These are phyloP conservation scores for Pleurozium schreberi DNA, from an alignment of 225 moss, liverwort and hornwort species.

Conservation along the genomic window DNA sequence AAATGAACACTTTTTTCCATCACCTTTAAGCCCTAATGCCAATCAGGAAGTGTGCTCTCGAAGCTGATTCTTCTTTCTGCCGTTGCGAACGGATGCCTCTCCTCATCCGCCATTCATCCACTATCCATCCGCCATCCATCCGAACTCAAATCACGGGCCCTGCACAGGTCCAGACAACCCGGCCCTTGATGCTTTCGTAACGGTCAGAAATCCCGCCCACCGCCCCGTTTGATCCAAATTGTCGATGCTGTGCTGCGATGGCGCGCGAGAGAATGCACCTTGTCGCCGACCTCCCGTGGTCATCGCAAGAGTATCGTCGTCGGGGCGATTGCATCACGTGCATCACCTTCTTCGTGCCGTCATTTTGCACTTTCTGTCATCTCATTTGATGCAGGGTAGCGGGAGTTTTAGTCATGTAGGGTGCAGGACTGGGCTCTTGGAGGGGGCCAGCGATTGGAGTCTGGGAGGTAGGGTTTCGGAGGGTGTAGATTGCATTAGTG, in stretches of 20 bases:
- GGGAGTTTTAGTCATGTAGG: neutral
- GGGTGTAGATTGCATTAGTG: neutral
- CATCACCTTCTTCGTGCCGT: neutral
- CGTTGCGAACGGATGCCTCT: neutral
- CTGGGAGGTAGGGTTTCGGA: neutral
- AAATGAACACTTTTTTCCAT: neutral
- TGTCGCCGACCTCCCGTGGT: neutral
- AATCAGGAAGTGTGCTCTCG: neutral
- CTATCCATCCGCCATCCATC: neutral
- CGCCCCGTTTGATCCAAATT: neutral
- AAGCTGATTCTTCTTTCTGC: neutral
- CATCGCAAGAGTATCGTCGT: neutral
- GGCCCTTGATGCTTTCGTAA: neutral
- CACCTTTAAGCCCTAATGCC: neutral
- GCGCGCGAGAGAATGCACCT: neutral
- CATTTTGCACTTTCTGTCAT: neutral
- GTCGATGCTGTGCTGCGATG: neutral
- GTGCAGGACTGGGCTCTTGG: neutral
- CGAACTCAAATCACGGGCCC: neutral
- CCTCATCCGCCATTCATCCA: neutral
- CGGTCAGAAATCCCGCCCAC: constrained; percentile 27
- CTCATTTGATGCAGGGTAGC: neutral
- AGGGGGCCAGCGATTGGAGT: neutral
- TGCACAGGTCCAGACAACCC: neutral
- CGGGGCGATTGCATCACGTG: neutral